Evolutionary conservation across 2,329 filamentous ascomycete genomes (phyloP), one percentile per base, ranked within the genome.

Genomic region (Corinectria fuckeliana): DNA sequence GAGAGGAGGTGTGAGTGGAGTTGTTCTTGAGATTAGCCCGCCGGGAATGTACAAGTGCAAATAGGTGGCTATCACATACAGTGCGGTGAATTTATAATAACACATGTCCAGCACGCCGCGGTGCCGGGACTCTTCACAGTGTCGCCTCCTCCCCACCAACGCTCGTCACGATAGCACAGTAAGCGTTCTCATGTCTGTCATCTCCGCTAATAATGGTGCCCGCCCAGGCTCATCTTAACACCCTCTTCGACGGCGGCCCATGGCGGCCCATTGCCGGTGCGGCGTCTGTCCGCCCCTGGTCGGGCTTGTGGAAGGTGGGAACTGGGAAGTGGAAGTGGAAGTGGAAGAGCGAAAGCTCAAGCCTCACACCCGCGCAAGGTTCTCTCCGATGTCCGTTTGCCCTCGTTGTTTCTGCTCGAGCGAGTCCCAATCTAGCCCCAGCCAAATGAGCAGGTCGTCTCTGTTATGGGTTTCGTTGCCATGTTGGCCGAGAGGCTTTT

Each of bases 11-110:
- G 73, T 79, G 78, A 72, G 75, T 79, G 76, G 73, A 70, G 75
- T 75, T 70, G 58, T 60, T 65, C 62, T 71, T 71, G 75, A 80
- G 77, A 80, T 81, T 79, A 80, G 69, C 55, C 74, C 74, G 69
- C 67, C 61, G 63, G 60, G 58, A 64, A 60, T 67, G 70, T 73
- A 58, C 38, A 62, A 60, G 36, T 30, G 48, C 45, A 59, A 71
- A 65, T 78, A 77, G 66, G 58, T 56, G 49, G 56, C 48, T 50
- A 71, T 68, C 71, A 45, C 45, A 30, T 44, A 62, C 64, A 63
- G 71, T 74, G 48, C 11, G n/a, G n/a, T n/a, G 0, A 10, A 4
- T 5, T 0, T 0, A 0, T 0, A 0, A 0, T 41, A 4, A 7
- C 60, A 72, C 69, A 39, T 61, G 61, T 59, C 13, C 1, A 1